Percentiles rank a stretch among this genome's conserved stretches.
Evolutionary conservation across 2,329 filamentous ascomycete species (phyloP).

Genomic region (Pseudogymnoascus destructans): DNA sequence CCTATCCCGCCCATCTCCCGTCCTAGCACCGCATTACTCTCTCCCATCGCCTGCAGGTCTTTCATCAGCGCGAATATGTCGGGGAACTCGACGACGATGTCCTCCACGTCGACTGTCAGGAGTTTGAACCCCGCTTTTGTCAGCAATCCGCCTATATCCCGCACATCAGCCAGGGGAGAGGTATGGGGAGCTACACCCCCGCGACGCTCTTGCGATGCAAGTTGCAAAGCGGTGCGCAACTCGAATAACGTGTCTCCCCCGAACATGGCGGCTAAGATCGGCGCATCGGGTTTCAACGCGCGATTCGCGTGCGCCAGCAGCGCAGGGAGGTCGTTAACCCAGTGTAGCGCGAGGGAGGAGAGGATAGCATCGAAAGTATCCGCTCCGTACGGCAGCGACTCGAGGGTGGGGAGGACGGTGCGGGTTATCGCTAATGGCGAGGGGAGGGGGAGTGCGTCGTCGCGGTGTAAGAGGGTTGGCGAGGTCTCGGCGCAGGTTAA

Average conservation of each 20-base stretch:
- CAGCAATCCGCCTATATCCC: conserved; percentile 78
- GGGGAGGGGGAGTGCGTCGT: conserved; percentile 58
- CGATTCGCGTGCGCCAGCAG: conserved; percentile 74
- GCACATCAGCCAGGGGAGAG: conserved; percentile 81
- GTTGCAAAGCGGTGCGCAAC: conserved; percentile 80
- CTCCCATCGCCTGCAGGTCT: conserved; percentile 92
- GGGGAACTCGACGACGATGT: conserved; percentile 91
- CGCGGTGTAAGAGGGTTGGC: conserved; percentile 62
- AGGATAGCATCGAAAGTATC: conserved; percentile 80
- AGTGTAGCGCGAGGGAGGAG: conserved; percentile 82
- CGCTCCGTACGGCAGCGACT: conserved; percentile 61
- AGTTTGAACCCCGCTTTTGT: conserved; percentile 86
- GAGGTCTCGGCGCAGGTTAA: conserved; percentile 78
- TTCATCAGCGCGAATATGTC: conserved; percentile 82
- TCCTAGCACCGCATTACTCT: conserved; percentile 79
- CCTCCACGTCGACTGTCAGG: conserved; percentile 91
- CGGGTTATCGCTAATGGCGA: conserved; percentile 49
- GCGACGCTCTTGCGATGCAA: conserved; percentile 78
- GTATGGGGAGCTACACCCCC: conserved; percentile 89
- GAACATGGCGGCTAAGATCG: conserved; percentile 93
- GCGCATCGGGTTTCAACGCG: conserved; percentile 75
- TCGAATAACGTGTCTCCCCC: conserved; percentile 91
- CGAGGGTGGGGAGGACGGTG: conserved; percentile 60
- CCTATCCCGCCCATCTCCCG: conserved; percentile 66
- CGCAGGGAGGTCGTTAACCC: conserved; percentile 92